These are phyloP conservation scores for Aspergillus novofumigatus DNA, from an alignment of 2,329 filamentous ascomycete genomes.

Conservation along the genomic window DNA sequence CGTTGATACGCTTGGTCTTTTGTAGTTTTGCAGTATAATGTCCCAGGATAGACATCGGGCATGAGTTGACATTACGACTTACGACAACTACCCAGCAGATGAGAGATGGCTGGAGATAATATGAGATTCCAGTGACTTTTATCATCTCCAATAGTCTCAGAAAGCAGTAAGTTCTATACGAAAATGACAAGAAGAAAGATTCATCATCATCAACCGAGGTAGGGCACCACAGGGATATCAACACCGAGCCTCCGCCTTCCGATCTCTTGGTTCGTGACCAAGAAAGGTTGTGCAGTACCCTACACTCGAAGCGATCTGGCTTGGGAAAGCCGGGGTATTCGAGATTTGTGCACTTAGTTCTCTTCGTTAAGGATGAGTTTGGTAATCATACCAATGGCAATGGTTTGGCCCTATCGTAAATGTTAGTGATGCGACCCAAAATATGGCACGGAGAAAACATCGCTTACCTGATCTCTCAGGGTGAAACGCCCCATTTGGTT, in stretches of 20 bases:
- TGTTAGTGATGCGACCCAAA: constrained; percentile 19
- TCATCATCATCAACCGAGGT: constrained; percentile 33
- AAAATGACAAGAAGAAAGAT: constrained; percentile 16
- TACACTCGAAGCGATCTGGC: not conserved
- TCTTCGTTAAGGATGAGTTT: constrained; percentile 60
- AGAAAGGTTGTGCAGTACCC: not conserved
- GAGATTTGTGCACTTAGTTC: constrained; percentile 14
- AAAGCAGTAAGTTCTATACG: constrained; percentile 22
- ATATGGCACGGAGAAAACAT: constrained; percentile 3
- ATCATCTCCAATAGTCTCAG: constrained; percentile 14
- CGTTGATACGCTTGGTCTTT: not conserved
- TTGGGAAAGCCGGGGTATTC: constrained; percentile 1
- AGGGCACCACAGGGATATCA: constrained; percentile 21
- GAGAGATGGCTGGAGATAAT: not conserved
- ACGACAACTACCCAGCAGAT: not conserved
- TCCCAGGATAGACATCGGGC: constrained; percentile 9
- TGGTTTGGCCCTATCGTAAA: constrained; percentile 77
- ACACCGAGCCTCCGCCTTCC: constrained; percentile 18
- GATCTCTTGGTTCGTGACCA: constrained; percentile 11
- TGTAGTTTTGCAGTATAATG: constrained; percentile 6
- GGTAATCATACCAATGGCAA: constrained; percentile 98
- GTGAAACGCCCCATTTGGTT: constrained; percentile 90
- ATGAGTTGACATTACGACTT: constrained; percentile 4
- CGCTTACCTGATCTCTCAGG: constrained; percentile 73
- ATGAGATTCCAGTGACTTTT: constrained; percentile 14